These are phyloP conservation scores for Xylariales sp. DNA, from an alignment of 2,329 filamentous ascomycete genomes.

Conservation along the genomic window DNA sequence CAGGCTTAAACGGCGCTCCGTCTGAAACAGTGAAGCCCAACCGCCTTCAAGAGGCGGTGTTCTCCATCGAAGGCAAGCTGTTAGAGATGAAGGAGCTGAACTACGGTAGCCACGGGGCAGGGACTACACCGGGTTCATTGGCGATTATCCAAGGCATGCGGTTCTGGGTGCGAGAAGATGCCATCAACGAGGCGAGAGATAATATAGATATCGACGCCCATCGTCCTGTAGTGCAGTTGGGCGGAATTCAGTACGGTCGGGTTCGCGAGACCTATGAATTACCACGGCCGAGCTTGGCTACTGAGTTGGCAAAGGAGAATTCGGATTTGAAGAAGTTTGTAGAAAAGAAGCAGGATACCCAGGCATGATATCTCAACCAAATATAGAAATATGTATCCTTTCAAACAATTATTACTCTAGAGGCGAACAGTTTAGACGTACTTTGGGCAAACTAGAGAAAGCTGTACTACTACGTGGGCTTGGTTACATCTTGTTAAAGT, in stretches of 20 bases:
- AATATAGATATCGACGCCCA: constrained; percentile 2
- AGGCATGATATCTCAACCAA: no score
- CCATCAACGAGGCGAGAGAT: not conserved
- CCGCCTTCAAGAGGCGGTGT: constrained; percentile 20
- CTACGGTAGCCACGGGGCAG: constrained; percentile 13
- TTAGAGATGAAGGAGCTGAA: constrained; percentile 19
- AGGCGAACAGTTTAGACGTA: no score
- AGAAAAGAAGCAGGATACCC: no score
- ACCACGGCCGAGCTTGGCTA: not conserved
- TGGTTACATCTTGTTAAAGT: no score
- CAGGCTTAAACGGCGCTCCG: constrained; percentile 15
- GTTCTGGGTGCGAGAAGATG: constrained; percentile 8
- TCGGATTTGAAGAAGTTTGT: not conserved
- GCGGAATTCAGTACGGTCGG: constrained; percentile 6
- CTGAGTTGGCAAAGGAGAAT: not conserved
- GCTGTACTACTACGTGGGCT: no score
- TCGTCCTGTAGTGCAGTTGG: constrained; percentile 6
- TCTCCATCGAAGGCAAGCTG: constrained; percentile 18
- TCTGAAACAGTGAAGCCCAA: constrained; percentile 12
- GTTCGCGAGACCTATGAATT: constrained; percentile 3
- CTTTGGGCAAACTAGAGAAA: no score
- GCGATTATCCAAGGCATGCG: constrained; percentile 6
- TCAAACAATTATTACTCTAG: no score
- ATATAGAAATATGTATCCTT: no score
- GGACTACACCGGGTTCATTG: not conserved